Base-by-base conservation (phyloP, 331 rosid genomes). In the Cucumis variabilis region DNA sequence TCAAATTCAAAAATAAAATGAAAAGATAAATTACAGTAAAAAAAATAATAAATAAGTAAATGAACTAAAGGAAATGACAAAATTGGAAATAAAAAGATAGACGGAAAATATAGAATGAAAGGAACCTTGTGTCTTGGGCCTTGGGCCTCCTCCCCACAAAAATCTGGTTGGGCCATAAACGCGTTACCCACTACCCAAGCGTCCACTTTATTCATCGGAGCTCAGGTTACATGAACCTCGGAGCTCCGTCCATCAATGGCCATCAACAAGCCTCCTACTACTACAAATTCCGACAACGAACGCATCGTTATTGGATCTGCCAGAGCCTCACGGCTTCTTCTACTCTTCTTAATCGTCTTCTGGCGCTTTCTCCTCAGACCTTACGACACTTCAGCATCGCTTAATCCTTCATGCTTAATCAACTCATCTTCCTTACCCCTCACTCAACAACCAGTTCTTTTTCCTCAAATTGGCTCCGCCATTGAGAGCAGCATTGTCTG, bases 351-450 rank as follows among this genome's bases (percentile, higher is more conserved):
- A 74, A 91, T 86, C 90, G 41, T 92, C 86, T 53, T 93, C 86
- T 95, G 90, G 92, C 95, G 96, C 17, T 69, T 86, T 28, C 90
- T 97, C 14, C 41, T 86, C 69, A 80, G 91, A 73, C 98, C 98
- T 7, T 95, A 94, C 90, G 98, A 97, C 78, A 97, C 98, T 78
- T 97, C 99, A 24, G 98, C 98, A 0, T 46, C 92, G 13, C 84
- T 97, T 75, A 92, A 97, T 90, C 96, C 95, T 23, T 51, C 81
- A 0, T 95, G 99, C 89, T 95, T 95, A 5, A 84, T 88, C 87
- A 13, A 86, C 70, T 30, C 30, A 7, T 13, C 19, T 63, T 15
- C 86, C 82, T 20, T 83, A n/a, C 46, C 10, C 24, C 77, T 11
- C 41, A 11, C 63, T 67, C 86, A 28, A 28, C 84, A 63, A 53